These are phyloP conservation scores for Phytopythium boreale DNA, from an alignment of 352 stramenopile species.

Conservation along the genomic window DNA sequence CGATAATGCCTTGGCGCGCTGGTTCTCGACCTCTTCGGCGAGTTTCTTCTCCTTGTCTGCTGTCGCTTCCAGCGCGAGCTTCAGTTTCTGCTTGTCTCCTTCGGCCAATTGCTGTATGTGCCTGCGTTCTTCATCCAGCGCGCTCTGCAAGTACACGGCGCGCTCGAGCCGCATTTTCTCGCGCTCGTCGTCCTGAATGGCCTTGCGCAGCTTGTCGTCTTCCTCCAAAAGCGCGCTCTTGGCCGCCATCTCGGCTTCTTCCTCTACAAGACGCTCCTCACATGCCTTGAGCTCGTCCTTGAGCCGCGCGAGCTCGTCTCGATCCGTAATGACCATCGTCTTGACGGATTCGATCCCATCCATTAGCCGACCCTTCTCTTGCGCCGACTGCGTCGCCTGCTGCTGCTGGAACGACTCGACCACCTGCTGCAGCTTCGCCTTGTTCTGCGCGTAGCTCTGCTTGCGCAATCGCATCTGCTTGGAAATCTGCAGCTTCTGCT, in stretches of 20 bases:
- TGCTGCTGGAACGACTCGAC: conserved; percentile 79
- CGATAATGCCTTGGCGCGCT: conserved; percentile 41
- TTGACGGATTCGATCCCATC: conserved; percentile 59
- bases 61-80: conserved; percentile 41
- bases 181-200: conserved; percentile 80
- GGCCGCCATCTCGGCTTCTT: conserved; percentile 68
- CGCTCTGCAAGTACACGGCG: conserved; percentile 51
- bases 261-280: conserved; percentile 64
- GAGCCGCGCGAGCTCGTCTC: conserved; percentile 47
- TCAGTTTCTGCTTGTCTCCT: conserved; percentile 52
- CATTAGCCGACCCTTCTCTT: conserved; percentile 63
- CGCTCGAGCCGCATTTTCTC: conserved; percentile 79
- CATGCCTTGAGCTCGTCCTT: conserved; percentile 63
- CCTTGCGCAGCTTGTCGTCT: conserved; percentile 69
- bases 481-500: conserved; percentile 67
- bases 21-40: conserved; percentile 62
- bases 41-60: conserved; percentile 81
- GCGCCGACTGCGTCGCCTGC: conserved; percentile 22
- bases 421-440: conserved; percentile 62
- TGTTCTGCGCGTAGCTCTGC: conserved; percentile 69
- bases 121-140: conserved; percentile 60
- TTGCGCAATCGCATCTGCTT: conserved; percentile 78
- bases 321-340: conserved; percentile 53
- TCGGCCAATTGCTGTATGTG: conserved; percentile 56
- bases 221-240: conserved; percentile 75